phyloP scores from a whole-genome alignment of 768 basidiomycete genomes.

The Calvatia gigantea region DNA sequence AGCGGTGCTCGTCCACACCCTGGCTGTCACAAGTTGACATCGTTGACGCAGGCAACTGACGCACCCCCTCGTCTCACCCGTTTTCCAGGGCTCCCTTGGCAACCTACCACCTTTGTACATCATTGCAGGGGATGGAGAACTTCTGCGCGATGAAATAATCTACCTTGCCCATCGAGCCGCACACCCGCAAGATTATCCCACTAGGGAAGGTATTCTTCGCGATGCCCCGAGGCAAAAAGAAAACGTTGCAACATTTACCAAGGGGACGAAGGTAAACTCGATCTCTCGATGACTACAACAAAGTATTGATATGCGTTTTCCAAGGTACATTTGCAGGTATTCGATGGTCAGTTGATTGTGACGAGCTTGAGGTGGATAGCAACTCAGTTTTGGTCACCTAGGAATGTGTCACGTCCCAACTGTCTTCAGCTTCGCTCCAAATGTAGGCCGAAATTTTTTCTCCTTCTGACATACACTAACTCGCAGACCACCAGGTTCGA shows the following conservation, averaged over 20 bases:
- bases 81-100: constrained; percentile 68
- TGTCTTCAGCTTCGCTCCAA: constrained; percentile 63
- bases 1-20: constrained; percentile 18
- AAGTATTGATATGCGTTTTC: not conserved
- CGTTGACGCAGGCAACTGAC: constrained; percentile 42
- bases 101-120: constrained; percentile 76
- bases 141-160: constrained; percentile 74
- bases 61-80: constrained; percentile 72
- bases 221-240: constrained; percentile 45
- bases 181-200: constrained; percentile 60
- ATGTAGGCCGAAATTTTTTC: constrained; percentile 34
- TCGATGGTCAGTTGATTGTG: constrained; percentile 50
- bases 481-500: constrained; percentile 40
- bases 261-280: constrained; percentile 45
- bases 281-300: not conserved
- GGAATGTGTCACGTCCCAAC: constrained; percentile 76
- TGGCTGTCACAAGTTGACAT: not conserved
- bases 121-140: constrained; percentile 69
- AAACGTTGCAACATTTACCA: constrained; percentile 46
- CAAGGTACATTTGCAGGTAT: constrained; percentile 75
- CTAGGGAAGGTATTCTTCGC: constrained; percentile 48
- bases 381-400: no score
- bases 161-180: constrained; percentile 81
- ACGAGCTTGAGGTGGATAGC: no score
- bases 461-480: no score